phyloP scores from a whole-genome alignment of 108 stramenopile genomes.

The Skeletonema menzelii region DNA sequence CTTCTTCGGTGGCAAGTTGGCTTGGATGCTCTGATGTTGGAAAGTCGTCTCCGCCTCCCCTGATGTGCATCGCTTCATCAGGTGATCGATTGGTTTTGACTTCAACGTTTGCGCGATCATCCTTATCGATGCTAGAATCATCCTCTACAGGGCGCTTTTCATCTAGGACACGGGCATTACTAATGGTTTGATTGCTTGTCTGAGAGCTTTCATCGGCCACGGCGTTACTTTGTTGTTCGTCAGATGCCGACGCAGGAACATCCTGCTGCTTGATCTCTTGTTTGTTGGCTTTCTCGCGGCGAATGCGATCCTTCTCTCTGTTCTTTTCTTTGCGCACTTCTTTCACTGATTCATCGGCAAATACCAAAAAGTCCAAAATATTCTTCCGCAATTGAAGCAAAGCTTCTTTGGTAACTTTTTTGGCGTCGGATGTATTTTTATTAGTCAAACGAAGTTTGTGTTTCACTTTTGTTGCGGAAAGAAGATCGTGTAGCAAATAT shows the following conservation, averaged over 20 bases:
- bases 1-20: not conserved
- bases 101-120: not conserved
- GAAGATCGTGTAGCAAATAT: conserved; percentile 39
- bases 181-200: not conserved
- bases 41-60: conserved; percentile 27
- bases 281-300: conserved; percentile 23
- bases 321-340: conserved; percentile 58
- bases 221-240: not conserved
- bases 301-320: conserved; percentile 16
- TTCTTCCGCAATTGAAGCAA: conserved; percentile 59
- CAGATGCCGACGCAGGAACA: not conserved
- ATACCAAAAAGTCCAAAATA: conserved; percentile 43
- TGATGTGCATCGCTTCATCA: conserved; percentile 36
- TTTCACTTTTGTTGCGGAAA: conserved; percentile 40
- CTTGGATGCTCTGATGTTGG: conserved; percentile 2
- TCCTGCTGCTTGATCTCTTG: conserved; percentile 15
- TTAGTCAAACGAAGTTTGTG: conserved; percentile 31
- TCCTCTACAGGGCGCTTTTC: not conserved
- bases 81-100: not conserved
- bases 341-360: conserved; percentile 50
- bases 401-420: conserved; percentile 26
- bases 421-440: not conserved
- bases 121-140: not conserved
- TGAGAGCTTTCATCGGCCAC: not conserved
- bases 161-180: not conserved